Evolutionary conservation across 2,329 filamentous ascomycete species (phyloP), one percentile per base, ranked within the genome.

Genomic region (Xenosphaeropsis pyriputrescens): DNA sequence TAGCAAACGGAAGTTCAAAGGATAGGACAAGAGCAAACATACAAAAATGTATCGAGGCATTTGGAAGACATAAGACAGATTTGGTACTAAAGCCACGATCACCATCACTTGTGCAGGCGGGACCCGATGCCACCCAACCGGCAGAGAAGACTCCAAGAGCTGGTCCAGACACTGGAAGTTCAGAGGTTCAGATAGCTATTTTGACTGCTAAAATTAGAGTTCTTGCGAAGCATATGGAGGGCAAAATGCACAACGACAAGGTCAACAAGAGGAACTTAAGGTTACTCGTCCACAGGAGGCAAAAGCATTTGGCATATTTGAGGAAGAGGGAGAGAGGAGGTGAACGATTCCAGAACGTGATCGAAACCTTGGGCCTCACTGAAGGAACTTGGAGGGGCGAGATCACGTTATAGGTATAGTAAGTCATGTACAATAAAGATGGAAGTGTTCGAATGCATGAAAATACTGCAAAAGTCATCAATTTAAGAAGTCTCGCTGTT

Each of bases 101-200:
- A 18, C 38, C 48, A 1, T 32, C 34, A 34, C 14, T 32, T 17
- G 19, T 30, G 26, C 41, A 43, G 18, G 37, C 29, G 17, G 47
- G 41, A 26, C 42, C 38, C 12, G 41, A 44, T 15, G 19, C 36
- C 9, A 36, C 43, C 15, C 32, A 47, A 6, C 46, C 49, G 5
- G 41, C 47, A 38, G 53, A 50, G 35, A 71, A 72, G 47, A 68
- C 67, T 0, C 70, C 71, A 35, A 79, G 93, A 22, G 75, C 78
- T n/a, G 91, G 91, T 0, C 82, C 81, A 5, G 91, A 98, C 56
- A 98, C 89, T 1, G 91, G 91, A 29, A 93, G 85, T 50, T 85
- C 85, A 6, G 91, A 98, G 62, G 93, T 98, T n/a, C 91, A 98
- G 65, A 85, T 93, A 47, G 88, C 86, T 34, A 93, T 98, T 49